Base-by-base conservation (phyloP, 2,329 filamentous ascomycete species). In the Calcarisporium arbuscula region DNA sequence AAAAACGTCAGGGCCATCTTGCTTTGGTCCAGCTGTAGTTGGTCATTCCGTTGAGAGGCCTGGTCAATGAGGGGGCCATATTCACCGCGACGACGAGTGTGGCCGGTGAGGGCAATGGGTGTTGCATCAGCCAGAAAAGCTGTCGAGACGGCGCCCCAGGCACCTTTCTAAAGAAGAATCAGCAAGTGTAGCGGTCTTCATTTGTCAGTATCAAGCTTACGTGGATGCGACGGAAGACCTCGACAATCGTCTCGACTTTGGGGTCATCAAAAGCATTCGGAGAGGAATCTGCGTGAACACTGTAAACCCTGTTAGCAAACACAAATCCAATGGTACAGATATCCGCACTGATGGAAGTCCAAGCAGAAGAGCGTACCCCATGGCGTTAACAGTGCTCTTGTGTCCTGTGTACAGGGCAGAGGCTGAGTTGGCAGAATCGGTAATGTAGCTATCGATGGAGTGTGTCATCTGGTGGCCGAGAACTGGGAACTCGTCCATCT, bases 381-480 rank as follows among this genome's bases (percentile, higher is more conserved):
- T 74, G 19, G 83, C 82, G 51, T 92, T 89, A 45, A 90, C 85
- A 0, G 78, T 83, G 51, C 77, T 82, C 70, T 92, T 92, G 67
- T 92, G 85, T 21, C 86, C 86, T 17, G 75, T 79, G 64, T 90
- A 92, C 14, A 92, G 67, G 12, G 85, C 83, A 28, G 82, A 85
- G 5, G 85, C 85, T 5, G 82, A 87, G 63, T 92, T 92, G 60
- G 86, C 86, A 41, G 81, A 86, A 58, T 92, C 85, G 23, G 85
- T 92, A 54, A 92, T 90, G 68, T 85, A 90, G 32, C 70, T 79
- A 62, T 90, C 85, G 52, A 92, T 77, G 2, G 84, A 89, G 61
- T 90, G 85, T 9, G 85, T 89, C 80, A 92, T 90, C 62, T 90
- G 85, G 57, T 94, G 86, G 15, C 86, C 86, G 9, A 90, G 55